Conservation (phyloP, 805 yeast genomes). For the Ogataea corticis region DNA sequence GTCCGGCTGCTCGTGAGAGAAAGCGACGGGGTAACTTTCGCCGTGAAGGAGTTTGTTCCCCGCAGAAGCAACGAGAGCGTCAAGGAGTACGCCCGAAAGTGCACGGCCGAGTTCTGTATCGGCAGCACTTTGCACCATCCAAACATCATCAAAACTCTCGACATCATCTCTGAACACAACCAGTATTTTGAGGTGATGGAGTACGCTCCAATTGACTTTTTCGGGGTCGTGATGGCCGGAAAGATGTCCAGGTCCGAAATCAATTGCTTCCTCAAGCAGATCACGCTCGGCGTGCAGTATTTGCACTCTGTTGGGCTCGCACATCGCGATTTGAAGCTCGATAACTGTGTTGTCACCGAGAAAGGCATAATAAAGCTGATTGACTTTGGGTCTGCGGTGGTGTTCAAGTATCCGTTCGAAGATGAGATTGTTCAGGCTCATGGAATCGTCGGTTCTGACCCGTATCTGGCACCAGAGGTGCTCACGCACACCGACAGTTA, state of each 20-base stretch:
- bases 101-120: constrained; percentile 86
- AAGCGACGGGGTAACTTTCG: constrained; percentile 69
- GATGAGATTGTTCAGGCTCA: constrained; percentile 58
- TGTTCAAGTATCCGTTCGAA: constrained; percentile 75
- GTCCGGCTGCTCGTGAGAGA: constrained; percentile 72
- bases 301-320: constrained; percentile 78
- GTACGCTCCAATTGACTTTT: constrained; percentile 80
- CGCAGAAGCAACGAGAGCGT: constrained; percentile 67
- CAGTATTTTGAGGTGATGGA: constrained; percentile 84
- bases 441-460: constrained; percentile 85
- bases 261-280: constrained; percentile 78
- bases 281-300: constrained; percentile 69
- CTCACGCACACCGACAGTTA: constrained; percentile 52
- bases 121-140: constrained; percentile 84
- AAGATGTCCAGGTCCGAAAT: constrained; percentile 79
- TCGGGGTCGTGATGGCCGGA: constrained; percentile 86
- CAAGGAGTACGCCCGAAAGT: constrained; percentile 80
- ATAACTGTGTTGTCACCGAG: constrained; percentile 75
- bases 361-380: constrained; percentile 76
- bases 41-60: constrained; percentile 80
- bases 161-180: constrained; percentile 66
- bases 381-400: constrained; percentile 84
- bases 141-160: constrained; percentile 75
- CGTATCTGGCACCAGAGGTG: constrained; percentile 85
- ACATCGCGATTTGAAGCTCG: constrained; percentile 79